Conservation (phyloP, 2,329 filamentous ascomycete species). For the Metarhizium album region DNA sequence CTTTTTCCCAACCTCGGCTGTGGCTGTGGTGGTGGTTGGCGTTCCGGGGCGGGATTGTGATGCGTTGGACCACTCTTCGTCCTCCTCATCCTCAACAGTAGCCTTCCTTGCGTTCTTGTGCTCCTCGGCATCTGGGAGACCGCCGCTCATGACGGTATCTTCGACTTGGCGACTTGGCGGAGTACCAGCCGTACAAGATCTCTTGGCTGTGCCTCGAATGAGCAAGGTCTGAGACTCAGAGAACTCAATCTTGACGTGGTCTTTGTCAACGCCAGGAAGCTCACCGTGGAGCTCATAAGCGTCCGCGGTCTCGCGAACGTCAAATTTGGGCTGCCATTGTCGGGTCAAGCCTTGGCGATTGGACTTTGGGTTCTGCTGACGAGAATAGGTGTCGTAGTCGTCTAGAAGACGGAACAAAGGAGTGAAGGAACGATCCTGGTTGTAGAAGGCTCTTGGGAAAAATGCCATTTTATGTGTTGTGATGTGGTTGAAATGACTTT, state of each 20-base stretch:
- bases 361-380: slow-evolving; percentile 20
- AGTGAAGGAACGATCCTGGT: slow-evolving; percentile 40
- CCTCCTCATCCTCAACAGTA: slow-evolving; percentile 54
- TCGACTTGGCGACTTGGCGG: slow-evolving; percentile 37
- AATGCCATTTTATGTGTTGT: slow-evolving; percentile 45
- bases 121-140: slow-evolving; percentile 28
- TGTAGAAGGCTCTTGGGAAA: slow-evolving; percentile 44
- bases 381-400: slow-evolving; percentile 49
- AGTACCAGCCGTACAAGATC: slow-evolving; percentile 46
- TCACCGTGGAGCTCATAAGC: slow-evolving; percentile 72
- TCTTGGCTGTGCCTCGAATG: slow-evolving; percentile 59
- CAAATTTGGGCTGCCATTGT: slow-evolving; percentile 67
- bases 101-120: slow-evolving; percentile 40
- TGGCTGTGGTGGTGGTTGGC: slow-evolving; percentile 9
- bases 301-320: slow-evolving; percentile 59
- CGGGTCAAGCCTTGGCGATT: slow-evolving; percentile 24
- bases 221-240: slow-evolving; percentile 63
- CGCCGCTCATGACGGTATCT: slow-evolving; percentile 22
- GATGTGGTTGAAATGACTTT: slow-evolving; percentile 13
- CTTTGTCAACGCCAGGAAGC: slow-evolving; percentile 64
- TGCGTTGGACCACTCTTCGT: slow-evolving; percentile 17
- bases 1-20: slow-evolving; percentile 12
- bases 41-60: slow-evolving; percentile 4
- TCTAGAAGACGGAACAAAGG: slow-evolving; percentile 55
- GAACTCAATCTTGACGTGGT: slow-evolving; percentile 69